A percentile compares a stretch with the other conserved stretches of the same genome.
phyloP scores from a whole-genome alignment of 2,329 filamentous ascomycete species.

The Penicillium hesseltinei region DNA sequence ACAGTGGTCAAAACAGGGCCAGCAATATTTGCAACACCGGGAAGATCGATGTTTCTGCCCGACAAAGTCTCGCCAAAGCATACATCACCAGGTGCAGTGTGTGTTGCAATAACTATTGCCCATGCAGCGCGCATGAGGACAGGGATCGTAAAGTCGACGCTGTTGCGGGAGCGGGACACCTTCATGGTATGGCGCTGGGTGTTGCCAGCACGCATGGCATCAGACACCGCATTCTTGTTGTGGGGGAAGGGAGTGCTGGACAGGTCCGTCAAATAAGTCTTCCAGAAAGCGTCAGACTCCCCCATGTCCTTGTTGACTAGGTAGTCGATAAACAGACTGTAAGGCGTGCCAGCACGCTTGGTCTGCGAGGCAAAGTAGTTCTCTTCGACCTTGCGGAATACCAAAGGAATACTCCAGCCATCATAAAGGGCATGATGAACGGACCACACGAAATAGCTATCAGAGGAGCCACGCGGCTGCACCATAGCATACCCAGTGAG shows the following conservation, averaged over 20 bases:
- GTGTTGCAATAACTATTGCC: constrained; percentile 51
- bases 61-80: constrained; percentile 57
- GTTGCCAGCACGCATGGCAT: constrained; percentile 27
- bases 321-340: constrained; percentile 35
- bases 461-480: constrained; percentile 20
- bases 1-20: constrained; percentile 43
- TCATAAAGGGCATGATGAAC: constrained; percentile 56
- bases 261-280: constrained; percentile 27
- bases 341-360: constrained; percentile 20
- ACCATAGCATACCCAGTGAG: constrained; percentile 40
- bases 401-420: constrained; percentile 45
- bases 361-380: constrained; percentile 28
- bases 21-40: constrained; percentile 49
- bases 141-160: constrained; percentile 44
- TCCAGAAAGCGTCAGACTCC: constrained; percentile 36
- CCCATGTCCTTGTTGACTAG: constrained; percentile 27
- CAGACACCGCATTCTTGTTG: constrained; percentile 20
- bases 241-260: constrained; percentile 32
- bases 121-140: constrained; percentile 54
- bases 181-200: constrained; percentile 25
- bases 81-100: constrained; percentile 49
- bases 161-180: constrained; percentile 19
- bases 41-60: constrained; percentile 53
- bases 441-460: constrained; percentile 48
- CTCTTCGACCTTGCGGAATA: constrained; percentile 39